Conservation (phyloP, 345 rosid genomes). For the Pseudoturritis turrita region DNA sequence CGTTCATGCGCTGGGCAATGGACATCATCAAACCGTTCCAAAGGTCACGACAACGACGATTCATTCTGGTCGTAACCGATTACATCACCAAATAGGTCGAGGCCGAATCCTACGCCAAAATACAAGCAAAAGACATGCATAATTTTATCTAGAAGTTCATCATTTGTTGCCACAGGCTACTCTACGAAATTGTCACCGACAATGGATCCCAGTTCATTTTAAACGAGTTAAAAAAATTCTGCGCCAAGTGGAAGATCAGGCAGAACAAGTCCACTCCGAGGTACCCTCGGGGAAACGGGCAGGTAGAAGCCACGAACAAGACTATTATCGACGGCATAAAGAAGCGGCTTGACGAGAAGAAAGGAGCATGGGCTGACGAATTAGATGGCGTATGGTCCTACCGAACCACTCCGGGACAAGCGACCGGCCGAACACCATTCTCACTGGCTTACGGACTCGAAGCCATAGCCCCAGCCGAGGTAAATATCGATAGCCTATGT, state of each 20-base stretch:
- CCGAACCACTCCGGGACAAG: not conserved
- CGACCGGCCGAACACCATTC: not conserved
- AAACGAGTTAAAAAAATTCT: not conserved
- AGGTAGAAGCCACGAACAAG: not conserved
- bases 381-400: too few relatives aligned
- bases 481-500: not conserved
- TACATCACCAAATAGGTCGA: too few relatives aligned
- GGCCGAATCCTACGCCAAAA: too few relatives aligned
- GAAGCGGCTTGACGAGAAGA: not conserved
- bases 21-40: too few relatives aligned
- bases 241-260: not conserved
- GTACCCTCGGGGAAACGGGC: not conserved
- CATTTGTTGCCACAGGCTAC: too few relatives aligned
- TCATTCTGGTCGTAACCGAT: too few relatives aligned
- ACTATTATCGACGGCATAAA: not conserved
- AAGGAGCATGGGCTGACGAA: not conserved
- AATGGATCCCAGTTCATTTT: too few relatives aligned
- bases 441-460: not conserved
- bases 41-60: too few relatives aligned
- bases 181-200: too few relatives aligned
- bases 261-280: not conserved
- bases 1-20: too few relatives aligned
- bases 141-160: too few relatives aligned
- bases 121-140: too few relatives aligned
- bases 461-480: not conserved